Evolutionary conservation across 2,329 filamentous ascomycete species (phyloP), one percentile per base, ranked within the genome.

Genomic region (Raffaelea arxii): DNA sequence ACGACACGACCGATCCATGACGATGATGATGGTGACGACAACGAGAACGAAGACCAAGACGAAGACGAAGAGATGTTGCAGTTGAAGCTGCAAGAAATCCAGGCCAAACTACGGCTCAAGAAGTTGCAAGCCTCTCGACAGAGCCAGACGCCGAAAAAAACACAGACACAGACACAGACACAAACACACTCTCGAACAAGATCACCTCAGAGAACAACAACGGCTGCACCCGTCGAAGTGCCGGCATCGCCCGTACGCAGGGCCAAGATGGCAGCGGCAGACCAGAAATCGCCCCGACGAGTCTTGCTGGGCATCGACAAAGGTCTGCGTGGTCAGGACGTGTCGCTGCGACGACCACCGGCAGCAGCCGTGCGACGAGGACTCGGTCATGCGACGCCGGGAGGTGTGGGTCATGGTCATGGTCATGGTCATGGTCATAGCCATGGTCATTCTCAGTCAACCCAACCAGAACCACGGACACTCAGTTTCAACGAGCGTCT

Each of bases 51-150:
- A 4, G 74, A 80, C 10, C 79, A 82, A 0, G 83, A 86, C 4
- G 84, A 94, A 6, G 90, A 94, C 55, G 91, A 96, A 62, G 90
- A 97, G 68, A 94, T 81, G 1, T 67, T 97, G 27, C 80, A 94
- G 59, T 68, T 98, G 51, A 82, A 94, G 61, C 69, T 97, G 5
- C 82, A 90, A 53, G 88, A 86, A 46, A 94, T 98, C 49, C 83
- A 97, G 63, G 88, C 90, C 6, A 82, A 84, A 50, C 67, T 97
- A 44, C 92, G 84, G 63, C 65, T 97, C 53, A 97, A 96, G 64
- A 89, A 84, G 58, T 68, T 97, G 14, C 86, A 92, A 61, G 82
- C 82, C 59, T 65, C 77, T 62, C 78, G 72, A 58, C 66, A 70
- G 48, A 62, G 51, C 47, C 61, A 56, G 51, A 53, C 46, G 36